Conservation (phyloP, 768 basidiomycete genomes). For the Mycena vulgaris region DNA sequence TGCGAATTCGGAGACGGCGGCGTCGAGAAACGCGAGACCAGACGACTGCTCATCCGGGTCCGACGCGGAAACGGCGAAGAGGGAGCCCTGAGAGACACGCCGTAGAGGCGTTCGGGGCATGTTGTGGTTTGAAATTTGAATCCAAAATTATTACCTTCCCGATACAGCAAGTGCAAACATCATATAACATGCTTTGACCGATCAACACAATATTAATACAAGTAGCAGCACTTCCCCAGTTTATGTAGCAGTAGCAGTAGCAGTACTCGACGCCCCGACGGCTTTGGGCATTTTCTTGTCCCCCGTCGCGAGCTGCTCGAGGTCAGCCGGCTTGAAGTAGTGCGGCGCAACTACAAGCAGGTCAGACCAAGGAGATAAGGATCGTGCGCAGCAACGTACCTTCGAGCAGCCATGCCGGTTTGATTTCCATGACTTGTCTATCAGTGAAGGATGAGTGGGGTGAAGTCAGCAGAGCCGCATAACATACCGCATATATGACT, state of each 20-base stretch:
- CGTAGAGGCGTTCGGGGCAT: conserved; percentile 81
- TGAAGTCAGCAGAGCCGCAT: neutral
- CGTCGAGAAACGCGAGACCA: conserved; percentile 88
- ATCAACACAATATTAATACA: conserved; percentile 4
- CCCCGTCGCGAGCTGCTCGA: conserved; percentile 84
- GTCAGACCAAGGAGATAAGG: neutral
- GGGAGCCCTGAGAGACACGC: conserved; percentile 92
- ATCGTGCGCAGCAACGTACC: conserved; percentile 60
- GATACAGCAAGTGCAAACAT: conserved; percentile 17
- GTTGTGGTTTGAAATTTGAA: too few species aligned
- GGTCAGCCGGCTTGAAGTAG: conserved; percentile 91
- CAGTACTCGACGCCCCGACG: conserved; percentile 55
- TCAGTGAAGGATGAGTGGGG: conserved; percentile 14
- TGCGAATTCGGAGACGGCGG: conserved; percentile 86
- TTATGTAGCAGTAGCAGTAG: neutral
- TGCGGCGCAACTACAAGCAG: conserved; percentile 87
- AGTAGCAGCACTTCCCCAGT: neutral
- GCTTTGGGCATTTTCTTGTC: conserved; percentile 97
- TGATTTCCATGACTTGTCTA: conserved; percentile 98
- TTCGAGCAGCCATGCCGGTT: conserved; percentile 94
- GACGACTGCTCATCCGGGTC: conserved; percentile 85
- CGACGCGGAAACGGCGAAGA: conserved; percentile 88
- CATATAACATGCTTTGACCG: conserved; percentile 20
- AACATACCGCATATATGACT: conserved; percentile 91
- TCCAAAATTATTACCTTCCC: neutral